phyloP scores from a whole-genome alignment of 768 basidiomycete genomes.

The Cystobasidium tubakii region DNA sequence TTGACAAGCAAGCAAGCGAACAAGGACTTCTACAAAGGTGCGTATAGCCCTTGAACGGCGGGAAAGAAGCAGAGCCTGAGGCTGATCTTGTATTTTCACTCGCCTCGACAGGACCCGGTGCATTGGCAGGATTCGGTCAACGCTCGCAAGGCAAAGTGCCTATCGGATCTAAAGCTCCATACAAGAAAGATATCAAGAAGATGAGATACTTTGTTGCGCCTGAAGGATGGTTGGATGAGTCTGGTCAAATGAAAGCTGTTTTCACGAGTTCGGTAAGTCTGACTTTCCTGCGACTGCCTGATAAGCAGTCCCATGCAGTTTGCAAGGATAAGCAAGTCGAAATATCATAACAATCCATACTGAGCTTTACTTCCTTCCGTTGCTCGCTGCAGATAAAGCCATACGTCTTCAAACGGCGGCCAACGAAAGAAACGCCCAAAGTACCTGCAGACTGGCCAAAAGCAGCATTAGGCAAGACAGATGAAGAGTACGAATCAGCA shows the following conservation, averaged over 20 bases:
- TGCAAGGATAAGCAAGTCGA: neutral
- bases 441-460: conserved; percentile 41
- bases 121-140: conserved; percentile 68
- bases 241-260: conserved; percentile 20
- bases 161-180: conserved; percentile 57
- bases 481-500: conserved; percentile 27
- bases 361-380: neutral
- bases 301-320: no score
- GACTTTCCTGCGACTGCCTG: neutral
- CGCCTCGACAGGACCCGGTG: conserved; percentile 59
- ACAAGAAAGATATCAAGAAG: conserved; percentile 44
- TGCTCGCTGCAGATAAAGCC: conserved; percentile 60
- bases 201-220: conserved; percentile 46
- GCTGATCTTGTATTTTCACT: conserved; percentile 80
- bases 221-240: conserved; percentile 39
- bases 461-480: conserved; percentile 45
- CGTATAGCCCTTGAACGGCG: conserved; percentile 60
- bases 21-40: conserved; percentile 96
- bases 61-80: conserved; percentile 82
- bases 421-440: conserved; percentile 14
- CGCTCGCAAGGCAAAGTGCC: conserved; percentile 75
- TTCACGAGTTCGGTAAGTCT: conserved; percentile 5
- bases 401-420: conserved; percentile 54
- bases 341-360: neutral
- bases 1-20: conserved; percentile 81